phyloP scores from a whole-genome alignment of 208 protist genomes.

The Trichomonas tenax region DNA sequence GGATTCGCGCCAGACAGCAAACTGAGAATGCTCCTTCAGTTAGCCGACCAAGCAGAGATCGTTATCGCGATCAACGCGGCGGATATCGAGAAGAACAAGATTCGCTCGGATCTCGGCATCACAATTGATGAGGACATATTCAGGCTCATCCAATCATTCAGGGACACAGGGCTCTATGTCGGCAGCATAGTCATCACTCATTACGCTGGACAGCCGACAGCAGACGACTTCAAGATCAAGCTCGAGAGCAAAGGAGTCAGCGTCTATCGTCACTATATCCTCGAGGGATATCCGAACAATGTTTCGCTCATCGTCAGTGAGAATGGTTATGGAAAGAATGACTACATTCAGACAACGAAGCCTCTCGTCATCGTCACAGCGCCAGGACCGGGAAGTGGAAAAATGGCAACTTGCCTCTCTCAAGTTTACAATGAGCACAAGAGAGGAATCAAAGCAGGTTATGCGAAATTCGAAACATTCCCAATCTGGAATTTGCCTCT shows the following conservation, averaged over 20 bases:
- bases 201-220: background rate
- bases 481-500: background rate
- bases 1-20: background rate
- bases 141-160: background rate
- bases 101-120: background rate
- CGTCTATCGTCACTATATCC: background rate
- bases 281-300: background rate
- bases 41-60: background rate
- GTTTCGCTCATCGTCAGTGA: background rate
- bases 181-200: background rate
- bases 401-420: background rate
- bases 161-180: background rate
- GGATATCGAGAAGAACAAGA: background rate
- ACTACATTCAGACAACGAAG: background rate
- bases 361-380: background rate
- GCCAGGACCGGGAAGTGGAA: background rate
- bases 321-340: background rate
- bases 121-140: background rate
- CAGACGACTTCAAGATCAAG: background rate
- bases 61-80: background rate
- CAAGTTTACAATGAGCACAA: background rate
- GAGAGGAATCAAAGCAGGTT: background rate
- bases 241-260: background rate
- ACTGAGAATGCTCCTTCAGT: background rate
- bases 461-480: slow-evolving; percentile 14